Evolutionary conservation across 139 green algal genomes (phyloP).

Genomic region (Chlamydomonas schloesseri): DNA sequence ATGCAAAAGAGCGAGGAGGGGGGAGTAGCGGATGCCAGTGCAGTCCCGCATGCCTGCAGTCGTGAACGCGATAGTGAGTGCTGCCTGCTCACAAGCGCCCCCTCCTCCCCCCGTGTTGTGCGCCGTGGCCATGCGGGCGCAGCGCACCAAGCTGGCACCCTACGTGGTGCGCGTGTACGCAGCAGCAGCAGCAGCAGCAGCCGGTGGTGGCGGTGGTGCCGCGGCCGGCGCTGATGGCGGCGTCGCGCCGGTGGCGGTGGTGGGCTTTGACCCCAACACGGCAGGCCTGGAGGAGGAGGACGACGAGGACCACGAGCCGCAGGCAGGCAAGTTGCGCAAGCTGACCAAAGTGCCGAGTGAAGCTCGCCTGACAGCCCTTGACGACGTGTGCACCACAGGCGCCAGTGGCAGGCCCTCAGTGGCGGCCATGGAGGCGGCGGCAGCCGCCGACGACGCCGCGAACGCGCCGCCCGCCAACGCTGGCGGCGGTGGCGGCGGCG

Average conservation of each 20-base stretch:
- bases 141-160: conserved; percentile 54
- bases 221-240: not conserved
- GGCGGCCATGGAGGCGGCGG: not conserved
- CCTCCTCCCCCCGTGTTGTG: no score
- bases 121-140: no score
- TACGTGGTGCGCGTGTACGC: conserved; percentile 42
- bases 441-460: not conserved
- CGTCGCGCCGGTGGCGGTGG: conserved; percentile 33
- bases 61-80: no score
- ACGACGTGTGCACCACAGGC: not conserved
- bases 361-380: no score
- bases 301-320: not conserved
- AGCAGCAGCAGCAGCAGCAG: no score
- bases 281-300: not conserved
- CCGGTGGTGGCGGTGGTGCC: not conserved
- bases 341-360: no score
- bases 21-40: no score
- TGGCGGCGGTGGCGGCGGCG: not conserved
- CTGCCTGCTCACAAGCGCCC: no score
- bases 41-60: no score
- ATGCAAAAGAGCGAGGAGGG: no score
- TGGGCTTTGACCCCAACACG: conserved; percentile 55
- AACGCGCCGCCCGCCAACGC: not conserved
- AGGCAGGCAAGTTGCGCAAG: not conserved
- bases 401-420: not conserved